Evolutionary conservation across 2,329 filamentous ascomycete genomes (phyloP).

Genomic region (Purpureocillium lavendulum): DNA sequence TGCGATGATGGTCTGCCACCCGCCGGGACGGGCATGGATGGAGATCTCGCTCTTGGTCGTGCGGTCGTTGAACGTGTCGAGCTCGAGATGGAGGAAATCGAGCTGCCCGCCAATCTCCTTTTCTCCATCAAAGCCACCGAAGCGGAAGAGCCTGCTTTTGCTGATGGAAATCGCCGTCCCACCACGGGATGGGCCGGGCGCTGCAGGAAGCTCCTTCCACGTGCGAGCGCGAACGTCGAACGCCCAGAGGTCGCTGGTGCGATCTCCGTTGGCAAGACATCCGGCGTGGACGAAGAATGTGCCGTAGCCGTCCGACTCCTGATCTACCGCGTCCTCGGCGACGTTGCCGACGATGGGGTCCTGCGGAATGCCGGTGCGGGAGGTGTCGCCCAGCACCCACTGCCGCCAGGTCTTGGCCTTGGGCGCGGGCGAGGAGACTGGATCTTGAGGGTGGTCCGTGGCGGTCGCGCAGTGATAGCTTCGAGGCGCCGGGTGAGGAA

Average conservation of each 20-base stretch:
- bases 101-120: slow-evolving; percentile 62
- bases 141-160: slow-evolving; percentile 61
- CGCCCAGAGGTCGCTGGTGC: slow-evolving; percentile 65
- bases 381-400: slow-evolving; percentile 47
- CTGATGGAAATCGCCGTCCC: slow-evolving; percentile 60
- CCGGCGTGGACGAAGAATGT: slow-evolving; percentile 73
- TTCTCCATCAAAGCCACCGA: slow-evolving; percentile 71
- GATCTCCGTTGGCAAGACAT: slow-evolving; percentile 52
- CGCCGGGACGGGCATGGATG: slow-evolving; percentile 37
- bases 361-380: slow-evolving; percentile 49
- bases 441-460: slow-evolving; percentile 47
- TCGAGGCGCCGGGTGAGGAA: slow-evolving; percentile 49
- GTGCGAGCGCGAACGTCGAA: slow-evolving; percentile 57
- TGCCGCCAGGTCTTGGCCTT: slow-evolving; percentile 41
- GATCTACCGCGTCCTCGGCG: slow-evolving; percentile 48
- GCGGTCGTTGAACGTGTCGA: slow-evolving; percentile 47
- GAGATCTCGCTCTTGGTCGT: slow-evolving; percentile 39
- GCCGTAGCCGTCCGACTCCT: slow-evolving; percentile 53
- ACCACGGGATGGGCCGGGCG: slow-evolving; percentile 57
- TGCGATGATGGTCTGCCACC: slow-evolving; percentile 46
- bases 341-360: slow-evolving; percentile 49
- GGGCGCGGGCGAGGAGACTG: slow-evolving; percentile 24
- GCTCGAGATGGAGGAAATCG: slow-evolving; percentile 53
- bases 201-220: slow-evolving; percentile 62
- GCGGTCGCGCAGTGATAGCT: slow-evolving; percentile 62